Evolutionary conservation across 495 filamentous ascomycete species (phyloP).

Genomic region (Lophium mytilinum): DNA sequence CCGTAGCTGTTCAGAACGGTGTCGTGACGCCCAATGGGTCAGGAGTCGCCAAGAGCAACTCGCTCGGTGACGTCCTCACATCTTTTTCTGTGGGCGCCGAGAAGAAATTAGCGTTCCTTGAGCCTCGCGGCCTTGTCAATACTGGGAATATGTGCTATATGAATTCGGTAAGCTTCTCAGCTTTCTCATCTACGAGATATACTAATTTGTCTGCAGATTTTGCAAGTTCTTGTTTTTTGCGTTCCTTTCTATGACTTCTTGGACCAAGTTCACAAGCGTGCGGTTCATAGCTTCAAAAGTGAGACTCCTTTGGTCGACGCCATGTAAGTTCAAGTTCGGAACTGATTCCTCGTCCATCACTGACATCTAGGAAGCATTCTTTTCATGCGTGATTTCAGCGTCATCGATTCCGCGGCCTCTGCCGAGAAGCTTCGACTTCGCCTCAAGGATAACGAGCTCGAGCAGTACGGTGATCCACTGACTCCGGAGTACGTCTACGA

Average conservation of each 20-base stretch:
- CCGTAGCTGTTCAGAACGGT: constrained; percentile 36
- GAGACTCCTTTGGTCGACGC: constrained; percentile 90
- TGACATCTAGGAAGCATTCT: constrained; percentile 58
- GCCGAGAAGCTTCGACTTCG: constrained; percentile 63
- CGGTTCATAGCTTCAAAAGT: constrained; percentile 85
- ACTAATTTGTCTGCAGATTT: constrained; percentile 47
- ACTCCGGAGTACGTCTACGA: constrained; percentile 94
- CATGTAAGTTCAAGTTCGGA: constrained; percentile 53
- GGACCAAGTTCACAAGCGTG: constrained; percentile 74
- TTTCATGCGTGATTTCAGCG: constrained; percentile 89
- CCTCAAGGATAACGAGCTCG: constrained; percentile 73
- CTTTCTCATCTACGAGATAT: not conserved
- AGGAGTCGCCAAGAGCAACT: constrained; percentile 28
- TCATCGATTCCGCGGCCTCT: constrained; percentile 69
- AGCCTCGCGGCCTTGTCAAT: constrained; percentile 92
- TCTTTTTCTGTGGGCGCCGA: constrained; percentile 54
- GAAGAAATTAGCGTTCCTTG: constrained; percentile 69
- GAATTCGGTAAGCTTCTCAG: constrained; percentile 73
- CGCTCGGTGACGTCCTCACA: constrained; percentile 63
- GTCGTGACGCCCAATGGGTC: constrained; percentile 43
- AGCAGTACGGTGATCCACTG: constrained; percentile 85
- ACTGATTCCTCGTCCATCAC: not conserved
- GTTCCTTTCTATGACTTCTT: constrained; percentile 91
- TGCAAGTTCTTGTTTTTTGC: constrained; percentile 90
- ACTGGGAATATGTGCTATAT: constrained; percentile 99